A percentile compares a stretch with the other conserved stretches of the same genome.
These are phyloP conservation scores for Citrus glauca DNA, from an alignment of 345 rosid species.

Conservation along the genomic window DNA sequence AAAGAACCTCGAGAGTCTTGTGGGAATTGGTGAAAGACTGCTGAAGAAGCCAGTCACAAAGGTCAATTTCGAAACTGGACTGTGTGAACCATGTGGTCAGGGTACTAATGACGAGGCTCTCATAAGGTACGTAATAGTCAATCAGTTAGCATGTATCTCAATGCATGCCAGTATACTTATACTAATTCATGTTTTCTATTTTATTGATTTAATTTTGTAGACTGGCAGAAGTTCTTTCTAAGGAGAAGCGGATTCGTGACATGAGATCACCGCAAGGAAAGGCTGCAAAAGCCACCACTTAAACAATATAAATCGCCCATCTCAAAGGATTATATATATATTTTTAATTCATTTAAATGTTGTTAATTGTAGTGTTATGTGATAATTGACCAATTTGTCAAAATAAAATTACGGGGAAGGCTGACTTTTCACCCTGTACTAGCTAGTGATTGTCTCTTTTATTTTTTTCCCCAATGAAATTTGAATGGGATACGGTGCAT, in stretches of 20 bases:
- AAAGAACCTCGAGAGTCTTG: conserved; percentile 41
- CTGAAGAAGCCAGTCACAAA: conserved; percentile 46
- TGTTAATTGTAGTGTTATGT: too few species aligned
- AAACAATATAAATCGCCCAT: not conserved
- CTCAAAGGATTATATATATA: too few species aligned
- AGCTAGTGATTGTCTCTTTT: too few species aligned
- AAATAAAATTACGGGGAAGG: too few species aligned
- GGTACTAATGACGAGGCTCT: conserved; percentile 45
- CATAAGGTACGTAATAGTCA: conserved; percentile 20
- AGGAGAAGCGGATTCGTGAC: conserved; percentile 36
- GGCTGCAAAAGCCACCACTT: not conserved
- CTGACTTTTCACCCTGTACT: too few species aligned
- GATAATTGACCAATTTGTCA: too few species aligned
- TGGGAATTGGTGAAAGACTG: conserved; percentile 43
- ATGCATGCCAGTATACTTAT: too few species aligned
- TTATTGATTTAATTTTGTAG: conserved; percentile 15
- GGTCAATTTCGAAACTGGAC: conserved; percentile 52
- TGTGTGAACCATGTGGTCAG: conserved; percentile 8
- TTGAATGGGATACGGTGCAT: too few species aligned
- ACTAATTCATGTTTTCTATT: not conserved
- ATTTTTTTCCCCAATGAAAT: too few species aligned
- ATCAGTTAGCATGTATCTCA: too few species aligned
- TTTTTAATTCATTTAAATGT: too few species aligned
- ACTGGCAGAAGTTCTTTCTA: conserved; percentile 38
- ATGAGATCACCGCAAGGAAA: conserved; percentile 32